phyloP scores from a whole-genome alignment of 2,329 filamentous ascomycete genomes.

The Arthrobotrys sinensis region DNA sequence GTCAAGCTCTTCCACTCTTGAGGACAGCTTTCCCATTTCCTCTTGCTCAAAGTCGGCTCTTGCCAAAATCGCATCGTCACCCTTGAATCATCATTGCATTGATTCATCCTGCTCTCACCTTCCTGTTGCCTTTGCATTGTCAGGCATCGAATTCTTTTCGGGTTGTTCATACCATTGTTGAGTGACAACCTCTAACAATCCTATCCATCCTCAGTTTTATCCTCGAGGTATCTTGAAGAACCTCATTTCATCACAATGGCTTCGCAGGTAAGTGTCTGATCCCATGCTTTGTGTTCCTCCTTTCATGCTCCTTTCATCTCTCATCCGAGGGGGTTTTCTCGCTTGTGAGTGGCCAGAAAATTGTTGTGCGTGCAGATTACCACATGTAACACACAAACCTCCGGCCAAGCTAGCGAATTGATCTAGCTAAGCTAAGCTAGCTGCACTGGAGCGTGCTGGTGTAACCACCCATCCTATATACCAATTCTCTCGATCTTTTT shows the following conservation, averaged over 20 bases:
- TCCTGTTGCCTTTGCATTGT: background rate
- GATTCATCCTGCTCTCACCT: background rate
- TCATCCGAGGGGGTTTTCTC: background rate
- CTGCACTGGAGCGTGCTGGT: no score
- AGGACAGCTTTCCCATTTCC: background rate
- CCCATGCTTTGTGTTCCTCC: background rate
- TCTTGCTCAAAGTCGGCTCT: background rate
- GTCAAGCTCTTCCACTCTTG: background rate
- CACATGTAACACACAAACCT: slow-evolving; percentile 41
- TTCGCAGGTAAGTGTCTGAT: background rate
- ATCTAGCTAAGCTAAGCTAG: no score
- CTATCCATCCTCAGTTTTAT: no score
- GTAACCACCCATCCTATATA: no score
- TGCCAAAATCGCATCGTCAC: background rate
- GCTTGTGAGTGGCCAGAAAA: background rate
- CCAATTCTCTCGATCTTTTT: background rate
- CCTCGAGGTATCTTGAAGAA: background rate
- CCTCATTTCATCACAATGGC: background rate
- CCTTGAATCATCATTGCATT: background rate
- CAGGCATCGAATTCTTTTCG: no score
- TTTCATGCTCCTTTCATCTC: background rate
- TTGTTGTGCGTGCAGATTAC: slow-evolving; percentile 33
- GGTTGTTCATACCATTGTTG: no score
- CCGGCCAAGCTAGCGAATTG: background rate
- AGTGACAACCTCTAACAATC: no score